phyloP scores from a whole-genome alignment of 768 basidiomycete genomes.

The Agaricus sinodeliciosus region DNA sequence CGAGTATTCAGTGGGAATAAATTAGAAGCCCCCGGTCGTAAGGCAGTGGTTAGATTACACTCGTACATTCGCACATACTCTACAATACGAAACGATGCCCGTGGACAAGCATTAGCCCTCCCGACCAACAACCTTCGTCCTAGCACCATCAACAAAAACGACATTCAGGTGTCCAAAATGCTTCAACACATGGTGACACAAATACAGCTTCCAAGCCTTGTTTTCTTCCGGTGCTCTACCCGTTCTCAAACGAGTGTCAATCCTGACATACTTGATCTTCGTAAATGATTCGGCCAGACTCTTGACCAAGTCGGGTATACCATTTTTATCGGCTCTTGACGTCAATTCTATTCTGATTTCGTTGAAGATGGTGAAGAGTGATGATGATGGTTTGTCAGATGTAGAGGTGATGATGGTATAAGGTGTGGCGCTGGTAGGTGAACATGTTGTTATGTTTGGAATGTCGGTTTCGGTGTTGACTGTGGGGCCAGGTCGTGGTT shows the following conservation, averaged over 20 bases:
- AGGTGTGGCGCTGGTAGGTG: background rate
- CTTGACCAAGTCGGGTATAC: background rate
- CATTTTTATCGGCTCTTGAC: background rate
- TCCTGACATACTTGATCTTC: background rate
- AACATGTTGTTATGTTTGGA: background rate
- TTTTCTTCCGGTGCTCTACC: background rate
- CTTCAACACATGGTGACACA: background rate
- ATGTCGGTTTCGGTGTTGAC: background rate
- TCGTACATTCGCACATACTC: too few species aligned
- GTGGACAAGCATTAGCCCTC: background rate
- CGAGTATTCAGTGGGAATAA: too few species aligned
- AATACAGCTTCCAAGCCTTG: background rate
- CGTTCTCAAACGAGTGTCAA: constrained; percentile 1
- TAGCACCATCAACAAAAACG: constrained; percentile 1
- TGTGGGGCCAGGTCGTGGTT: background rate
- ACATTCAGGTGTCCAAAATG: background rate
- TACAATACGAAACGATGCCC: too few species aligned
- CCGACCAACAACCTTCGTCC: background rate
- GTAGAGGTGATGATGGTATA: too few species aligned
- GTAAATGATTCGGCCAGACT: constrained; percentile 3
- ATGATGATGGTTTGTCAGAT: too few species aligned
- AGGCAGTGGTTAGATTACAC: too few species aligned
- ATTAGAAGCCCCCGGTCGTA: too few species aligned
- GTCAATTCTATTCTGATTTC: constrained; percentile 5
- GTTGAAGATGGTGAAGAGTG: background rate